phyloP scores from a whole-genome alignment of 371 early-diverging fungal genomes.

The Rhizomucor pusillus region DNA sequence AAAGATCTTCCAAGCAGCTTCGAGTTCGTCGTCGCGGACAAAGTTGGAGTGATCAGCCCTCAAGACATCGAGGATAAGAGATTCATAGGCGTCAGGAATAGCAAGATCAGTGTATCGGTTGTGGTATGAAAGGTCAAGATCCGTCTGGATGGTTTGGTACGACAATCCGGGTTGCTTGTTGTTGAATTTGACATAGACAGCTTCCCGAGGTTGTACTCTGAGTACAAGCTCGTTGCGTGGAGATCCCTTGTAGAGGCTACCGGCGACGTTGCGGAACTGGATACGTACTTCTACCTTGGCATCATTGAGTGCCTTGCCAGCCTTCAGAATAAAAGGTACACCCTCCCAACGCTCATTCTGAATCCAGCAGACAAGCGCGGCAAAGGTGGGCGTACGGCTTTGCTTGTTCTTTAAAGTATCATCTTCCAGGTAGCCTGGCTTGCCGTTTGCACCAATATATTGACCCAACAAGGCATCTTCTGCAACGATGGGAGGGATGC shows the following conservation, averaged over 20 bases:
- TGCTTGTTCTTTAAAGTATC: constrained; percentile 62
- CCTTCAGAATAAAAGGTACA: constrained; percentile 89
- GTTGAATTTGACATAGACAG: constrained; percentile 93
- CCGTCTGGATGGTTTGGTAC: constrained; percentile 74
- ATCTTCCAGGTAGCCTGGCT: constrained; percentile 91
- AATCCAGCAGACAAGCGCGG: constrained; percentile 77
- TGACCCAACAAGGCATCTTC: constrained; percentile 88
- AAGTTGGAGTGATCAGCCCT: constrained; percentile 94
- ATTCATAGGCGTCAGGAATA: constrained; percentile 96
- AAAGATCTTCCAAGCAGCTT: constrained; percentile 95
- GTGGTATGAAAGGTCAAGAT: constrained; percentile 89
- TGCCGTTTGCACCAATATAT: constrained; percentile 71
- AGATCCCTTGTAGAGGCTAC: constrained; percentile 66
- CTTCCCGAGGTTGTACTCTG: constrained; percentile 91
- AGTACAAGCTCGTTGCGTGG: constrained; percentile 94
- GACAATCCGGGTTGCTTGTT: constrained; percentile 87
- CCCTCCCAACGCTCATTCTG: constrained; percentile 90
- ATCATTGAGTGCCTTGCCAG: constrained; percentile 89
- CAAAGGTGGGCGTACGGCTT: constrained; percentile 86
- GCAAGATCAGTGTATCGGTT: constrained; percentile 75
- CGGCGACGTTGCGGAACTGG: constrained; percentile 87
- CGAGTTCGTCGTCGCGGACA: constrained; percentile 93
- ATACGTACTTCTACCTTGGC: constrained; percentile 86
- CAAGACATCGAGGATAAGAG: constrained; percentile 86
- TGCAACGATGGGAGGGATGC: constrained; percentile 73